A percentile compares a stretch with the other conserved stretches of the same genome.
phyloP scores from a whole-genome alignment of 1,284 basidiomycete genomes.

The Irpex rosettiformis region DNA sequence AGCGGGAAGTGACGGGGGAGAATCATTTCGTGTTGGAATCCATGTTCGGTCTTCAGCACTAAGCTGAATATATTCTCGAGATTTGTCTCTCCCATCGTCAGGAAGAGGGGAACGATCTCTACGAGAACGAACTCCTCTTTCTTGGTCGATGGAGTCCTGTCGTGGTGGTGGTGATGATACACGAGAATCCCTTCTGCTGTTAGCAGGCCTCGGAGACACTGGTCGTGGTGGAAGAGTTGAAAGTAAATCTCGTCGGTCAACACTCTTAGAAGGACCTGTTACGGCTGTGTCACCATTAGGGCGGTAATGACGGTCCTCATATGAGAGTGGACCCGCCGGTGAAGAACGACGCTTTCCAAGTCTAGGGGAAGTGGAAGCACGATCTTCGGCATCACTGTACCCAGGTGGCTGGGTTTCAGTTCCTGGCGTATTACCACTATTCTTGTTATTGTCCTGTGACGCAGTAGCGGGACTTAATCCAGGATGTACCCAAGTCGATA shows the following conservation, averaged over 20 bases:
- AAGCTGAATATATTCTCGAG: constrained; percentile 15
- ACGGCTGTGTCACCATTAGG: constrained; percentile 31
- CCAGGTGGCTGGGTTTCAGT: constrained; percentile 16
- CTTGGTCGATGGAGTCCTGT: constrained; percentile 12
- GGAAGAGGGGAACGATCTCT: constrained; percentile 19
- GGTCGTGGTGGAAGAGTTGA: constrained; percentile 15
- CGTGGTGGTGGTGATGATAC: constrained; percentile 19
- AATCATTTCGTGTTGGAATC: constrained; percentile 18
- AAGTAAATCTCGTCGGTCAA: constrained; percentile 16
- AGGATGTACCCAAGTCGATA: constrained; percentile 60
- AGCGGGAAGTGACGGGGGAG: constrained; percentile 15
- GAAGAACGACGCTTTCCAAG: constrained; percentile 20
- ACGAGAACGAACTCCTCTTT: constrained; percentile 15
- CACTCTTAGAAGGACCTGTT: constrained; percentile 4
- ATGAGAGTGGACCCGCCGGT: constrained; percentile 36
- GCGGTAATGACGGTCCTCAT: constrained; percentile 64
- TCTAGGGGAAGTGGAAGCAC: constrained; percentile 6
- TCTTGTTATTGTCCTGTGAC: constrained; percentile 26
- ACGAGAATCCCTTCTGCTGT: constrained; percentile 17
- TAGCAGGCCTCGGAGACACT: constrained; percentile 13
- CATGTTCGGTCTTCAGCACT: constrained; percentile 15
- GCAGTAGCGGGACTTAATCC: constrained; percentile 17
- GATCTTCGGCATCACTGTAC: constrained; percentile 11
- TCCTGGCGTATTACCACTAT: constrained; percentile 15
- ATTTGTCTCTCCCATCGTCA: constrained; percentile 16